phyloP scores from a whole-genome alignment of 805 yeast genomes.

The Cyberlindnera bimundalis region DNA sequence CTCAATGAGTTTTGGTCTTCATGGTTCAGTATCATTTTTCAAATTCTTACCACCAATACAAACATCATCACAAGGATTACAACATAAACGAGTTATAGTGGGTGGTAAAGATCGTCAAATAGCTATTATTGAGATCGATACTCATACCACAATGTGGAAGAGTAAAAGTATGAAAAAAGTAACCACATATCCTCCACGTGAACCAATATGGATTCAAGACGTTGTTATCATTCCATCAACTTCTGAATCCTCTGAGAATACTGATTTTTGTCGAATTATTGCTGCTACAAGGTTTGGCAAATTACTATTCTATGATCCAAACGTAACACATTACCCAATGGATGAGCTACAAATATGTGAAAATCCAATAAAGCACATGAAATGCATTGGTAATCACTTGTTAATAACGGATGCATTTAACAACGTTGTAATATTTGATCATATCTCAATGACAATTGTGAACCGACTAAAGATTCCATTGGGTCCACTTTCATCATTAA shows the following conservation, averaged over 20 bases:
- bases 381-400: conserved; percentile 6
- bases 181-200: conserved; percentile 11
- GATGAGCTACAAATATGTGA: conserved; percentile 23
- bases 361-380: conserved; percentile 22
- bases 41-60: conserved; percentile 11
- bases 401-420: conserved; percentile 24
- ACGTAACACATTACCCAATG: conserved; percentile 20
- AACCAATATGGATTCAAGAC: conserved; percentile 26
- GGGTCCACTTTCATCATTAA: conserved; percentile 23
- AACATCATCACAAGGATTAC: background rate
- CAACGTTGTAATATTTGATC: conserved; percentile 18
- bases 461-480: conserved; percentile 19
- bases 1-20: conserved; percentile 25
- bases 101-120: conserved; percentile 28
- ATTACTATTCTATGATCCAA: conserved; percentile 19
- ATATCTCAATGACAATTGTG: conserved; percentile 6
- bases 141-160: conserved; percentile 23
- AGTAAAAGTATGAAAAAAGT: conserved; percentile 15
- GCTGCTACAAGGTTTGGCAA: conserved; percentile 27
- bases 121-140: conserved; percentile 18
- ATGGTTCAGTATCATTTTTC: conserved; percentile 24
- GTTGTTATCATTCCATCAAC: conserved; percentile 9
- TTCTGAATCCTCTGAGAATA: background rate
- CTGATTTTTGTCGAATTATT: conserved; percentile 14
- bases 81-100: conserved; percentile 12